These are phyloP conservation scores for Sporothrix inflata DNA, from an alignment of 2,329 filamentous ascomycete genomes.

Conservation along the genomic window DNA sequence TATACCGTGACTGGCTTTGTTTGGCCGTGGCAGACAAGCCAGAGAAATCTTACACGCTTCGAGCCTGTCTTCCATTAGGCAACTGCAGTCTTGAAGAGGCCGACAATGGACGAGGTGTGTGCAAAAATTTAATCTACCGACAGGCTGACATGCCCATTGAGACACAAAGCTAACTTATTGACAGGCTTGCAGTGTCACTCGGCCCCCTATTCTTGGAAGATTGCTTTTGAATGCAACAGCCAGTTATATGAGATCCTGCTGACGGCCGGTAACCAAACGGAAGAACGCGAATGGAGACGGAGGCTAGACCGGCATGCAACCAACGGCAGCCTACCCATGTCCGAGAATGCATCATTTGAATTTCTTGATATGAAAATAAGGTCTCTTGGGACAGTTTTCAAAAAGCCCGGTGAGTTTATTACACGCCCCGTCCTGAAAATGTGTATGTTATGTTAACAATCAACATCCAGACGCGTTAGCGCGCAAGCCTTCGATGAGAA, in stretches of 20 bases:
- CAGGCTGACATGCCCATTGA: no score
- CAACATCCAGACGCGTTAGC: not conserved
- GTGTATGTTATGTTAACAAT: not conserved
- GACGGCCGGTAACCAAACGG: conserved; percentile 79
- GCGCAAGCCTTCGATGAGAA: conserved; percentile 69
- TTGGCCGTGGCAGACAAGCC: conserved; percentile 69
- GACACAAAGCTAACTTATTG: conserved; percentile 16
- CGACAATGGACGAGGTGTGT: conserved; percentile 73
- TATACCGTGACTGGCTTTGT: conserved; percentile 81
- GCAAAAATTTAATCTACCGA: not conserved
- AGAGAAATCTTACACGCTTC: conserved; percentile 71
- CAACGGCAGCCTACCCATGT: conserved; percentile 52
- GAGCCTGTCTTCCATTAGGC: conserved; percentile 72
- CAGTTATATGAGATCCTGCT: conserved; percentile 83
- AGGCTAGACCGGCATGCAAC: conserved; percentile 51
- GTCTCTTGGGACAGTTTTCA: conserved; percentile 74
- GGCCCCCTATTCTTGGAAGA: conserved; percentile 87
- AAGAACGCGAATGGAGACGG: conserved; percentile 79
- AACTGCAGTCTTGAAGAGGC: conserved; percentile 69
- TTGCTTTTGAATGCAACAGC: conserved; percentile 77
- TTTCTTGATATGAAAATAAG: conserved; percentile 72
- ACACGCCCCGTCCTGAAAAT: not conserved
- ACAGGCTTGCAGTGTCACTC: conserved; percentile 84
- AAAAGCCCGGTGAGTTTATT: conserved; percentile 63
- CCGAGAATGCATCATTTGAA: conserved; percentile 58